phyloP scores from a whole-genome alignment of 805 yeast species.

The Candida gorgasii region DNA sequence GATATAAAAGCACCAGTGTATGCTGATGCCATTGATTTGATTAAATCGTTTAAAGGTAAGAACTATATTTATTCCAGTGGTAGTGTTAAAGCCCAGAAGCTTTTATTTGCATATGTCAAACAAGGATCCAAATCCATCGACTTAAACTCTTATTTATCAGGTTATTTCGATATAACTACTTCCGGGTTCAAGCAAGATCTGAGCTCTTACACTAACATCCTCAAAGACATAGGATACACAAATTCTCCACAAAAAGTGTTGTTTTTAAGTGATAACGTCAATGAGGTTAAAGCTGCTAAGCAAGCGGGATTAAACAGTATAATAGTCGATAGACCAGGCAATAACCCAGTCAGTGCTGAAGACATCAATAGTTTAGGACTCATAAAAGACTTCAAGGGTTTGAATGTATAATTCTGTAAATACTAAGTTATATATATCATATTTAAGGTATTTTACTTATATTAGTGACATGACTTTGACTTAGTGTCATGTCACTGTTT shows the following conservation, averaged over 20 bases:
- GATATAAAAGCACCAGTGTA: conserved; percentile 76
- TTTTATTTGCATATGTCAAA: conserved; percentile 67
- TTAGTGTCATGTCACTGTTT: too few species aligned
- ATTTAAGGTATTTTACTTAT: not conserved
- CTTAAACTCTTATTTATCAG: conserved; percentile 54
- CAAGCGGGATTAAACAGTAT: conserved; percentile 59
- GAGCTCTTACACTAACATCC: conserved; percentile 60
- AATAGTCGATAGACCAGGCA: conserved; percentile 76
- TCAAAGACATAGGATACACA: conserved; percentile 38
- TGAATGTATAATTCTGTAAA: too few species aligned
- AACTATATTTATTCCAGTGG: conserved; percentile 88
- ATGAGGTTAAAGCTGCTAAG: conserved; percentile 75
- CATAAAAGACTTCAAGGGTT: conserved; percentile 18
- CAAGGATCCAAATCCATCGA: conserved; percentile 38
- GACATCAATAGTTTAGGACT: conserved; percentile 26
- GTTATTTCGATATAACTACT: conserved; percentile 83
- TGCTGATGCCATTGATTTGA: conserved; percentile 63
- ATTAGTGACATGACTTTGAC: too few species aligned
- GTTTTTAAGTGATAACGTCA: conserved; percentile 79
- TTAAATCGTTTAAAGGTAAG: conserved; percentile 43
- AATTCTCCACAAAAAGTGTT: conserved; percentile 38
- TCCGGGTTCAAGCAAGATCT: conserved; percentile 69
- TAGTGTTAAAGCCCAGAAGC: conserved; percentile 80
- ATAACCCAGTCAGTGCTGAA: conserved; percentile 47
- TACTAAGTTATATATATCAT: conserved; percentile 1